Evolutionary conservation across 805 yeast species (phyloP), one percentile per base, ranked within the genome.

Genomic region (Wickerhamiella azyma): DNA sequence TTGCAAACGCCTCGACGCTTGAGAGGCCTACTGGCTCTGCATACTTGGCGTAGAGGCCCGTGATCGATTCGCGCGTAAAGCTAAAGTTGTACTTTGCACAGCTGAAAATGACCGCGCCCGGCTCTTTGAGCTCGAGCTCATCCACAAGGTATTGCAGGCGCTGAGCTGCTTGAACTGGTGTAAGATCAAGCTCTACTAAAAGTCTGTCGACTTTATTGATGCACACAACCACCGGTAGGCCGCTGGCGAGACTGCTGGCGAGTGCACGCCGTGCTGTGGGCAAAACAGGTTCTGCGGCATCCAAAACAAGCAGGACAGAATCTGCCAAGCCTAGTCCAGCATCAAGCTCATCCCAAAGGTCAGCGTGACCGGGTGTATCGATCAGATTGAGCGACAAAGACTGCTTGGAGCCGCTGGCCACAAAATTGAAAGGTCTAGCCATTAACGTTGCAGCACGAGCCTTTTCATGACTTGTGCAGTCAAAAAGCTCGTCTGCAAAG

Each of bases 341-440:
- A 0, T 75, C 69, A 3, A 76, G 63, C 53, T 92, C 96, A 57
- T 85, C 96, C 26, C 69, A 64, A 56, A 92, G 92, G 56, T 85
- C 79, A 0, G 75, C 72, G 61, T 92, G 97, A 0, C 99, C 99
- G 0, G 99, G 99, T 0, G 94, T 68, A 56, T 94, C 99, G 0
- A 85, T 52, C 0, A 88, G 50, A 55, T 81, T 84, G 17, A 79
- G 55, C 0, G 75, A 74, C 14, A 66, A 62, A 0, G 94, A 79
- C 50, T 72, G 56, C 76, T 75, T 0, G 72, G 74, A 13, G 80
- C 59, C 6, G 16, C 33, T 11, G 9, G 33, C n/a, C 14, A 88
- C 59, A 9, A 84, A 53, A 0, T 89, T 66, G 52, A 81, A 69
- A 0, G 85, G 77, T 1, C 79, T 64, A 1, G 80, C 44, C 54